Percentiles rank a stretch among this genome's conserved stretches.
Evolutionary conservation across 2,329 filamentous ascomycete genomes (phyloP).

Genomic region (Teratosphaeria nubilosa): DNA sequence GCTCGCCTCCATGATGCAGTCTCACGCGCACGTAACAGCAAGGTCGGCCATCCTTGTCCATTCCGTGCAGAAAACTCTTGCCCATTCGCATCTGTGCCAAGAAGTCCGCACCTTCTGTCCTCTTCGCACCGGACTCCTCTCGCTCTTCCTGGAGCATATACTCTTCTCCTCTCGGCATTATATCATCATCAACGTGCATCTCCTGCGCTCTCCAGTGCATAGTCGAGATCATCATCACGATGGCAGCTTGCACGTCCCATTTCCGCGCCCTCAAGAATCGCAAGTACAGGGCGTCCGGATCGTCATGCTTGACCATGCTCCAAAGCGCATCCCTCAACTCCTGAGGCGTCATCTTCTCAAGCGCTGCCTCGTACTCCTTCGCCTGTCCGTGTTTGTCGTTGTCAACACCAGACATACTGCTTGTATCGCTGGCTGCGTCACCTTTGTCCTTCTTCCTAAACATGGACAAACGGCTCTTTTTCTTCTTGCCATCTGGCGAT

Average conservation of each 20-base stretch:
- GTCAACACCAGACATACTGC: constrained; percentile 29
- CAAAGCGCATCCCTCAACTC: constrained; percentile 73
- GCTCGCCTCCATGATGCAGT: constrained; percentile 71
- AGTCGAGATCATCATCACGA: constrained; percentile 89
- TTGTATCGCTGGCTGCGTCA: constrained; percentile 20
- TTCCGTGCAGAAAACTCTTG: constrained; percentile 84
- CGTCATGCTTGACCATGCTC: constrained; percentile 90
- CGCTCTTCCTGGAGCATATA: constrained; percentile 52
- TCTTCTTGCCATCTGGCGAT: constrained; percentile 41
- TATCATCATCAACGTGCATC: constrained; percentile 79
- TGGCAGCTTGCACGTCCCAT: constrained; percentile 88
- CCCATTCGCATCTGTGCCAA: constrained; percentile 75
- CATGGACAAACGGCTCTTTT: constrained; percentile 63
- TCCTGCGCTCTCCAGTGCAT: constrained; percentile 82
- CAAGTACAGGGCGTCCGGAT: constrained; percentile 75
- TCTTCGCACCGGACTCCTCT: constrained; percentile 48
- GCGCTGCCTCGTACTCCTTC: constrained; percentile 73
- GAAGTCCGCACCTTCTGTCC: constrained; percentile 68
- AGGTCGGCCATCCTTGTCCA: constrained; percentile 73
- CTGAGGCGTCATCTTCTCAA: constrained; percentile 68
- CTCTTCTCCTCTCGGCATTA: constrained; percentile 68
- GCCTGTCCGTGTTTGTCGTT: constrained; percentile 89
- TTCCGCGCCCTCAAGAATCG: constrained; percentile 82
- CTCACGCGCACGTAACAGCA: constrained; percentile 78
- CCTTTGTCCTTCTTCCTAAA: constrained; percentile 55